These are phyloP conservation scores for Solanum verrucosum DNA, from an alignment of 257 asterid genomes.

Conservation along the genomic window DNA sequence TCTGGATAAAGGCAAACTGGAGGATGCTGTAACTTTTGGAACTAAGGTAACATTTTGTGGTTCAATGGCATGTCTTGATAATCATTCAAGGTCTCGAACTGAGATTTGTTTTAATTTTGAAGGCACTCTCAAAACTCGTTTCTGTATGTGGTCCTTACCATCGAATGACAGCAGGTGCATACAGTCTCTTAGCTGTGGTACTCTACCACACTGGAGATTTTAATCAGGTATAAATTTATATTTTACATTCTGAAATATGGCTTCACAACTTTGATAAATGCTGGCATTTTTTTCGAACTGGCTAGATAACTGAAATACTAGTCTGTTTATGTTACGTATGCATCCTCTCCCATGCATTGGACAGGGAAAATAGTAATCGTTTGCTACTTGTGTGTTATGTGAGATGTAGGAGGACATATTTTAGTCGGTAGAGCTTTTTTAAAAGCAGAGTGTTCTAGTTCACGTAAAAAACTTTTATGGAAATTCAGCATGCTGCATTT, in stretches of 20 bases:
- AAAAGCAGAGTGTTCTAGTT: neutral
- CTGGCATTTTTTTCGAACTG: neutral
- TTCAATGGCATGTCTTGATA: neutral
- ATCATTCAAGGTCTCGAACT: neutral
- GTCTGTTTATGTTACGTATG: neutral
- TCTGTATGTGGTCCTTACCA: slow-evolving; percentile 98
- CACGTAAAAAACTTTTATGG: neutral
- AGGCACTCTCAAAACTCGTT: slow-evolving; percentile 94
- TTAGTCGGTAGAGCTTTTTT: neutral
- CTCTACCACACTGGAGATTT: slow-evolving; percentile 99
- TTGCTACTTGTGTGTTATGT: neutral
- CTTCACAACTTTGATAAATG: neutral
- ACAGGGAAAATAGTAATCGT: neutral
- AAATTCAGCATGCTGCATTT: neutral
- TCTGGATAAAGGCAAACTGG: slow-evolving; percentile 94
- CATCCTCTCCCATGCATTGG: neutral
- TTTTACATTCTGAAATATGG: neutral
- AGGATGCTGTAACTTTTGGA: slow-evolving; percentile 89
- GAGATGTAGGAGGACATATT: neutral
- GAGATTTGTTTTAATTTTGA: slow-evolving; percentile 6
- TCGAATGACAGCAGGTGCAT: slow-evolving; percentile 94
- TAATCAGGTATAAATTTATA: slow-evolving; percentile 58
- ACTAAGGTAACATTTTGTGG: slow-evolving; percentile 50
- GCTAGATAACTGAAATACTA: neutral
- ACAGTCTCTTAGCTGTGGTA: slow-evolving; percentile 98